A percentile compares a stretch with the other conserved stretches of the same genome.
phyloP scores from a whole-genome alignment of 2,329 filamentous ascomycete species.

The Elsinoe perseae region DNA sequence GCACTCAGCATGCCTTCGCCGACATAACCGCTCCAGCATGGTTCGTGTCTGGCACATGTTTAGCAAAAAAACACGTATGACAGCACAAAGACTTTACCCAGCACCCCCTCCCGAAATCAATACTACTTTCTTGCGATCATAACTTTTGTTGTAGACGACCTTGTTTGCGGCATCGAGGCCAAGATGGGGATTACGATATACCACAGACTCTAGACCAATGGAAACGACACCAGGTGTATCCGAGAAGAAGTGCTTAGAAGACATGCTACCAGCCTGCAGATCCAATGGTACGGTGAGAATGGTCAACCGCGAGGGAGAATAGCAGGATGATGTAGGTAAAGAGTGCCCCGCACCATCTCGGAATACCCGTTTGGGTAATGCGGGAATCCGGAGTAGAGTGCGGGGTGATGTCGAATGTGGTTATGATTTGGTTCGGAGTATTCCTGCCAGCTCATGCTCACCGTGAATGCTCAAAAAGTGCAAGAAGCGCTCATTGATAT shows the following conservation, averaged over 20 bases:
- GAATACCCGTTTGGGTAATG: constrained; percentile 6
- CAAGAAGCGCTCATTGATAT: neutral
- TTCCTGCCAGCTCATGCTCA: neutral
- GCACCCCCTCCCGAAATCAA: constrained; percentile 42
- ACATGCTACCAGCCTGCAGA: constrained; percentile 33
- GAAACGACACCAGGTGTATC: constrained; percentile 44
- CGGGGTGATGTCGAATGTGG: neutral
- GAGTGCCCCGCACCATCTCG: constrained; percentile 12
- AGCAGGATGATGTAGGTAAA: neutral
- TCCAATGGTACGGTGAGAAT: neutral
- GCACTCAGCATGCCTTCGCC: constrained; percentile 43
- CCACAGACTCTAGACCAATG: constrained; percentile 42
- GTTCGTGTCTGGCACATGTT: constrained; percentile 33
- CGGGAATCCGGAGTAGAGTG: neutral
- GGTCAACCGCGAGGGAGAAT: neutral
- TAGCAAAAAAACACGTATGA: neutral
- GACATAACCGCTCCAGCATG: constrained; percentile 43
- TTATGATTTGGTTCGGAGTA: neutral
- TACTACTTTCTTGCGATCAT: constrained; percentile 37
- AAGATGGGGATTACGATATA: constrained; percentile 38
- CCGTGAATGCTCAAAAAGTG: neutral
- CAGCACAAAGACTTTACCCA: constrained; percentile 22
- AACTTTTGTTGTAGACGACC: constrained; percentile 42
- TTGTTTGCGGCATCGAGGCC: constrained; percentile 41
- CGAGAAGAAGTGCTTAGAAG: constrained; percentile 48